Evolutionary conservation across 2,329 filamentous ascomycete genomes (phyloP), one percentile per base, ranked within the genome.

Genomic region (Chaetomiaceae sp.): DNA sequence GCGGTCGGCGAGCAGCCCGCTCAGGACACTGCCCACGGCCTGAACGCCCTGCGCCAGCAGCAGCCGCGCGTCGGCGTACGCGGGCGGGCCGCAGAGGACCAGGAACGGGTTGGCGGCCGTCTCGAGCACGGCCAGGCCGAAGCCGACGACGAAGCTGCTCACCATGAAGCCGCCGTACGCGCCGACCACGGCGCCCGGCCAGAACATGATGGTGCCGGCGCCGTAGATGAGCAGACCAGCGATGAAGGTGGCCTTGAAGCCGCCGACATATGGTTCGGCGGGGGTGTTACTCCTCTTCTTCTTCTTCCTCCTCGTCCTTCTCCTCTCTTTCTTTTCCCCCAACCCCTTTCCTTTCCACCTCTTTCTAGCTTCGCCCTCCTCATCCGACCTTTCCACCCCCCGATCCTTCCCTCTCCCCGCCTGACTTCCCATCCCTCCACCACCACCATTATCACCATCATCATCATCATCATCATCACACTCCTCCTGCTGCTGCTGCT

Each of bases 171-270:
- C 89, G 14, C 83, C 80, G 60, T 88, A 94, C 2, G 86, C 89
- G 40, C 78, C 77, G 54, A 89, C 79, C 9, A 91, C 81, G 7
- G 85, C 86, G 1, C 85, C 86, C 0, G 89, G 89, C 89, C 88
- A 94, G 71, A 92, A 91, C 71, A 90, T 89, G 58, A 92, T 81
- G n/a, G 87, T 89, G 1, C 86, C 86, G 5, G 82, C 75, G 1
- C 85, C 86, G 65, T 91, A 92, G 48, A 92, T 84, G 58, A 77
- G 79, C 4, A 92, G 74, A 1, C 89, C 89, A 25, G 85, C 75
- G 55, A 94, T 91, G 61, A 94, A 91, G 0, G 87, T 89, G 37
- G 82, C 82, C 60, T 89, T 87, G 71, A 90, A 94, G 3, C 89
- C 89, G 46, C 79, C 78, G 6, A 81, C n/a, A n/a, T n/a, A n/a